phyloP scores from a whole-genome alignment of 495 filamentous ascomycete genomes.

The Tuber aestivum region DNA sequence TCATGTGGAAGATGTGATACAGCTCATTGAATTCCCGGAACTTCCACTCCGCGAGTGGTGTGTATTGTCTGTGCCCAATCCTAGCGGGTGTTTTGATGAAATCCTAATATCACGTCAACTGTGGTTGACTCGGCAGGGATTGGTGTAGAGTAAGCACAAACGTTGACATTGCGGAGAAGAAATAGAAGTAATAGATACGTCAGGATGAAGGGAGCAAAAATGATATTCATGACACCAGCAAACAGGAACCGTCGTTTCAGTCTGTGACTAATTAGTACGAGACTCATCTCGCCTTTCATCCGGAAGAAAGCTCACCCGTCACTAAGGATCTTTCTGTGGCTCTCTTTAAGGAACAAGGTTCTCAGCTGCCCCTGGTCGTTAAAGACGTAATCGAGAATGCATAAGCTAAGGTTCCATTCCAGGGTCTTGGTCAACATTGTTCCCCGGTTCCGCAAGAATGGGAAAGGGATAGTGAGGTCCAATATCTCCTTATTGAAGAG shows the following conservation, averaged over 20 bases:
- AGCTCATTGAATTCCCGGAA: constrained; percentile 98
- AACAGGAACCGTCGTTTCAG: constrained; percentile 71
- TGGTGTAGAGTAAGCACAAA: constrained; percentile 43
- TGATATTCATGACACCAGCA: constrained; percentile 75
- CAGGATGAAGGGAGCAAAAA: constrained; percentile 77
- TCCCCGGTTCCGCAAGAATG: constrained; percentile 65
- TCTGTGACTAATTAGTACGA: constrained; percentile 37
- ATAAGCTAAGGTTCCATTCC: constrained; percentile 82
- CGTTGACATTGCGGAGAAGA: constrained; percentile 86
- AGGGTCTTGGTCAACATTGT: constrained; percentile 53
- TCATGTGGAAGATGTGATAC: constrained; percentile 79
- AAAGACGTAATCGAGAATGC: constrained; percentile 90
- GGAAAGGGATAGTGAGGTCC: constrained; percentile 76
- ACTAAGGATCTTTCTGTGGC: constrained; percentile 71
- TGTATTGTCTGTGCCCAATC: constrained; percentile 78
- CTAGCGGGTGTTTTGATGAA: constrained; percentile 87
- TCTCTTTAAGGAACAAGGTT: constrained; percentile 73
- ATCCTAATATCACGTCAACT: constrained; percentile 52
- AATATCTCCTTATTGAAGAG: constrained; percentile 93
- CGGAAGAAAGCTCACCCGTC: constrained; percentile 46
- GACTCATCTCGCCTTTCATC: not conserved
- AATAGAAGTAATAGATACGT: constrained; percentile 77
- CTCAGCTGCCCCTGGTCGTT: constrained; percentile 77
- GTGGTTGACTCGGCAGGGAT: not conserved
- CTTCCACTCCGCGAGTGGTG: constrained; percentile 92